Evolutionary conservation across 78 protist genomes (phyloP), one percentile per base, ranked within the genome.

Genomic region (Carpediemonas membranifera): DNA sequence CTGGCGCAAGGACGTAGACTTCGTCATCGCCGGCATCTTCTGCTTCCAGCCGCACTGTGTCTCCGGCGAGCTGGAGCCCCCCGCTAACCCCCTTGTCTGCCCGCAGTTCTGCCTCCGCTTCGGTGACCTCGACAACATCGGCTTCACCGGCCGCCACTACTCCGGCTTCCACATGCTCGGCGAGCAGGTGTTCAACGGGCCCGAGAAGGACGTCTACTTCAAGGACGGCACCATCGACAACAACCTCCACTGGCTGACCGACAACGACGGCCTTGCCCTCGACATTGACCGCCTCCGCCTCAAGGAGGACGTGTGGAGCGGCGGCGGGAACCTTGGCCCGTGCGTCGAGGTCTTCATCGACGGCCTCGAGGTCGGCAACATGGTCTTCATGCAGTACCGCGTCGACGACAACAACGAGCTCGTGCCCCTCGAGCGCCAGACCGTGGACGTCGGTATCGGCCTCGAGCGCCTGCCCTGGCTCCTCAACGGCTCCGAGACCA

Each of bases 281-380:
- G 18, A 14, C 52, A 0, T 54, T 1, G 59, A 64, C 13, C 71
- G 63, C 21, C 64, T 74, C 59, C 47, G 74, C 31, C 2, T 76
- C 18, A 76, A 52, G 9, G 80, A 76, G 41, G 80, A 76, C 36
- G 25, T 65, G 31, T 76, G 80, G 71, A 34, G 59, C 28, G 78
- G 80, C 36, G 80, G 80, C 19, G 80, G 80, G 16, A 76, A 76
- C 35, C 39, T 65, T 18, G 69, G 80, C 27, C 80, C 78, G 30
- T 74, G 76, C 41, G 68, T 76, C 33, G 80, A 76, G 39, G 56
- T 43, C 59, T 76, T 76, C 41, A 27, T 66, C 24, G 33, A 68
- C 18, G 80, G 80, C 30, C 7, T 76, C 25, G 80, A 76, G 27
- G 61, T 76, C 36, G 80, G 80, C 37, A 76, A 76, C 58, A 76